Evolutionary conservation across 768 basidiomycete species (phyloP).

Genomic region (Tricholoma furcatifolium): DNA sequence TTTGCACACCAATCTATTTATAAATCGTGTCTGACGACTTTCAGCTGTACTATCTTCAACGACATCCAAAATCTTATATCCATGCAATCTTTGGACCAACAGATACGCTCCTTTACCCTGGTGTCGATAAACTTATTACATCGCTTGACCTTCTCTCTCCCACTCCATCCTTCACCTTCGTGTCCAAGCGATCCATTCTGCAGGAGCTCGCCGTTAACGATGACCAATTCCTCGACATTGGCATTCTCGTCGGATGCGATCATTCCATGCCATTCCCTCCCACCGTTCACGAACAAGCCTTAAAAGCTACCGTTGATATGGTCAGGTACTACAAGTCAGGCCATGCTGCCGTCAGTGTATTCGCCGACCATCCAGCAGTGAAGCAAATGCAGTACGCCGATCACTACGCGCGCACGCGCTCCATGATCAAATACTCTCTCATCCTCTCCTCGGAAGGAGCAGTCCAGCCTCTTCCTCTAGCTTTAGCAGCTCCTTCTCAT

Average conservation of each 20-base stretch:
- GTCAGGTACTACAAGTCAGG: constrained; percentile 93
- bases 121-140: constrained; percentile 87
- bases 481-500: constrained; percentile 48
- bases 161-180: constrained; percentile 76
- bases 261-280: constrained; percentile 79
- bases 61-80: constrained; percentile 90
- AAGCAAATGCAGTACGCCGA: constrained; percentile 81
- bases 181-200: constrained; percentile 72
- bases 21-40: constrained; percentile 4
- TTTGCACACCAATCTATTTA: neutral
- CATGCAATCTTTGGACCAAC: constrained; percentile 92
- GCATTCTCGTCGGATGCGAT: constrained; percentile 89
- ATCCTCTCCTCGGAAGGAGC: constrained; percentile 86
- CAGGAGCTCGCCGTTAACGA: constrained; percentile 62
- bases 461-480: constrained; percentile 79
- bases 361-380: constrained; percentile 78
- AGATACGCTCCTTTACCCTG: constrained; percentile 87
- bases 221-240: constrained; percentile 94
- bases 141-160: constrained; percentile 73
- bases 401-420: constrained; percentile 83
- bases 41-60: constrained; percentile 92
- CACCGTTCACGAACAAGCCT: constrained; percentile 73
- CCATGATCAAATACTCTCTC: constrained; percentile 90
- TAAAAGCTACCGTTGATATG: constrained; percentile 89
- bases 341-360: constrained; percentile 73